These are phyloP conservation scores for Ascoidea rubescens DNA, from an alignment of 805 yeast genomes.

Conservation along the genomic window DNA sequence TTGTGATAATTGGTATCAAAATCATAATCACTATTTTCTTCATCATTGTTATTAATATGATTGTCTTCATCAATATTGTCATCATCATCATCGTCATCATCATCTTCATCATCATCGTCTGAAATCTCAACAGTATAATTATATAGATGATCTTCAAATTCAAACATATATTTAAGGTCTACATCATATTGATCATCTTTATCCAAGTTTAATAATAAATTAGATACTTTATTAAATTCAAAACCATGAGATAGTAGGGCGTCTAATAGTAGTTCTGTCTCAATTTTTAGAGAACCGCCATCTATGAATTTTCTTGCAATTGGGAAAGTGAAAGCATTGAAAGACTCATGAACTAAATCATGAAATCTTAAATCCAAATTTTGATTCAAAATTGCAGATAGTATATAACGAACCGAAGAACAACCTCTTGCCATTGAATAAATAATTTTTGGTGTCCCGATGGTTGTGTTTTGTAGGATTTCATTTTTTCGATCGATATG, in stretches of 20 bases:
- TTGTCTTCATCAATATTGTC: conserved; percentile 2
- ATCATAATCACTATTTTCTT: background rate
- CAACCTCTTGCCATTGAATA: conserved; percentile 44
- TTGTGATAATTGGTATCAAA: background rate
- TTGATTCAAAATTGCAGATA: conserved; percentile 47
- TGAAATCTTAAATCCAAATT: conserved; percentile 27
- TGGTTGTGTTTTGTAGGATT: background rate
- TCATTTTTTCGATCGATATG: background rate
- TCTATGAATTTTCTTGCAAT: conserved; percentile 45
- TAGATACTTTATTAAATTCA: conserved; percentile 31
- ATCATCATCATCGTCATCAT: conserved; percentile 1
- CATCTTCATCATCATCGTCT: conserved; percentile 18
- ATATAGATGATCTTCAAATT: conserved; percentile 26
- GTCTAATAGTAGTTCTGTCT: too few relatives aligned
- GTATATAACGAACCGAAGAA: conserved; percentile 44
- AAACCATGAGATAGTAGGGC: too few relatives aligned
- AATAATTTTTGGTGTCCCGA: conserved; percentile 29
- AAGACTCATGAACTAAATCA: conserved; percentile 46
- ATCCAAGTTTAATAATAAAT: conserved; percentile 39
- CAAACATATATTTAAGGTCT: conserved; percentile 48
- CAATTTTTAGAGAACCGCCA: conserved; percentile 29
- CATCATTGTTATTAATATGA: background rate
- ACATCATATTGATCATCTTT: conserved; percentile 56
- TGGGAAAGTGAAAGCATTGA: conserved; percentile 50
- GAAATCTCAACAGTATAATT: conserved; percentile 25